Base-by-base conservation (phyloP, 192 early-diverging fungal genomes). In the Coemansia erecta region DNA sequence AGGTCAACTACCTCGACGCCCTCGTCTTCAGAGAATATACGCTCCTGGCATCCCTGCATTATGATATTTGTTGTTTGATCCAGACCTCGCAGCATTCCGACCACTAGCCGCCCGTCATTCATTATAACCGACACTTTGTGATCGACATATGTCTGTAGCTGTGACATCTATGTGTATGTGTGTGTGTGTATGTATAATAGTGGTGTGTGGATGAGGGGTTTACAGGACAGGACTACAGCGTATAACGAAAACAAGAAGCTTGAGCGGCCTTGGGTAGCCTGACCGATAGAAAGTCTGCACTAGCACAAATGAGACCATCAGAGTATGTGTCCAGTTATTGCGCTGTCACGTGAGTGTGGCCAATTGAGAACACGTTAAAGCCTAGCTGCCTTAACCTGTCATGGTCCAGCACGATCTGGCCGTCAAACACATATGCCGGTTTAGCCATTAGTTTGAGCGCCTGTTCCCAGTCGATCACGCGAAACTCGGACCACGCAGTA, bases 401-500 rank as follows among this genome's bases (percentile, higher is more conserved):
- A 47, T 65, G 68, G 66, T 91, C 86, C 31, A 95, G 68, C 58
- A 95, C 84, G 37, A 92, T 72, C 49, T 93, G 89, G 44, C 94
- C 94, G 57, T 97, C 94, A 82, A 97, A 94, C 47, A 94, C 78
- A 61, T 87, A 91, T 31, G 91, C 91, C 22, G 91, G 92, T 71
- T 89, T 91, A 47, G 87, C 80, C 90, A 93, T 92, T 22, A 73
- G 68, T 22, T 74, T 70, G 56, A 84, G 87, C 35, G 92, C 83
- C 56, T 56, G 71, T 43, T 78, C 26, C 81, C 89, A 94, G 70
- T 94, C 89, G 26, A 85, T 60, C 43, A 61, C 46, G 46, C 51
- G 61, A 55, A 96, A 94, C 80, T 94, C 93, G 67, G 90, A 84
- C 94, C 94, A 97, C 53, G 94, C 89, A 19, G 93, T 94, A 35